Evolutionary conservation across 2,329 filamentous ascomycete species (phyloP).

Genomic region (Colletotrichum gigasporum): DNA sequence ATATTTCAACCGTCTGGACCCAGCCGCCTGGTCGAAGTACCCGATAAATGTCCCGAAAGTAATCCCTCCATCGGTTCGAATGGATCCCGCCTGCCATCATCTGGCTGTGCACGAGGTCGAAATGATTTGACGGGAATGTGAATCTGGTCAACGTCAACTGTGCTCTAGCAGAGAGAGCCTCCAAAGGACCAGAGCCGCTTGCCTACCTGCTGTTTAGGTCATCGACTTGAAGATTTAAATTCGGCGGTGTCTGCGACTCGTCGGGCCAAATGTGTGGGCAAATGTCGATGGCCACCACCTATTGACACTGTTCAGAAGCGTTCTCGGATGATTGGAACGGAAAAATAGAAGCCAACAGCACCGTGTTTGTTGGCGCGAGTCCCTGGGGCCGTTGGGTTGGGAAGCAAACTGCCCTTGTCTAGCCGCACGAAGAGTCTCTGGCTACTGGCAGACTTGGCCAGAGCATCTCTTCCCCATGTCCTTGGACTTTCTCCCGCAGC

Average conservation of each 20-base stretch:
- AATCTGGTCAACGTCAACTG: constrained; percentile 53
- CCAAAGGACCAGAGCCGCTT: constrained; percentile 42
- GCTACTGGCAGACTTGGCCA: not conserved
- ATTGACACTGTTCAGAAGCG: constrained; percentile 26
- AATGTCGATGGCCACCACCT: constrained; percentile 79
- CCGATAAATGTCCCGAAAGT: constrained; percentile 78
- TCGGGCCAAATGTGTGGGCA: constrained; percentile 76
- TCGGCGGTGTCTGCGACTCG: constrained; percentile 63
- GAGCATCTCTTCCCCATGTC: not conserved
- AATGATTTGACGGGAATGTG: constrained; percentile 75
- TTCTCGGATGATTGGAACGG: not conserved
- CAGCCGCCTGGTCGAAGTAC: constrained; percentile 81
- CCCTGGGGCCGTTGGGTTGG: not conserved
- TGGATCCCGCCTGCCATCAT: constrained; percentile 78
- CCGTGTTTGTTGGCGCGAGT: not conserved
- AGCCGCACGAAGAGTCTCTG: not conserved
- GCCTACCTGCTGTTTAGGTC: constrained; percentile 72
- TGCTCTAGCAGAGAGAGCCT: not conserved
- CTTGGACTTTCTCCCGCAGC: not conserved
- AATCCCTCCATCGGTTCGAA: constrained; percentile 75
- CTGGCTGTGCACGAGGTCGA: constrained; percentile 86
- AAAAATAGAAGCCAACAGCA: not conserved
- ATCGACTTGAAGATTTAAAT: constrained; percentile 77
- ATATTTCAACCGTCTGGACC: constrained; percentile 89
- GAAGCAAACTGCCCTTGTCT: not conserved